These are phyloP conservation scores for Garcia nutans DNA, from an alignment of 345 rosid genomes.

Conservation along the genomic window DNA sequence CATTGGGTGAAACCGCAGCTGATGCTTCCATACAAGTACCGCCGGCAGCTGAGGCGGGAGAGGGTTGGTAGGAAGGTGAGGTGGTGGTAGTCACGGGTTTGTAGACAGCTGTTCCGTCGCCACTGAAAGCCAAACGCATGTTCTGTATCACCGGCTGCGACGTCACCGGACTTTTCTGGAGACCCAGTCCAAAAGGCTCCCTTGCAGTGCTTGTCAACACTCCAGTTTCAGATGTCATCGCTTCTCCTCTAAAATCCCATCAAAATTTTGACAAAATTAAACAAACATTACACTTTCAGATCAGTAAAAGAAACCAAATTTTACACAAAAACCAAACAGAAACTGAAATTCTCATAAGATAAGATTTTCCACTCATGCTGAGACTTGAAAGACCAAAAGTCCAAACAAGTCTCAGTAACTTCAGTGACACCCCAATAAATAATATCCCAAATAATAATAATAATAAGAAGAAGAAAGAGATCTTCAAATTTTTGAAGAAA, in stretches of 20 bases:
- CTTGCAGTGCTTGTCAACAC: slow-evolving; percentile 38
- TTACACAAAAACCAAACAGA: not conserved
- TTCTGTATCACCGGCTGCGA: slow-evolving; percentile 40
- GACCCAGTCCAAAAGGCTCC: slow-evolving; percentile 33
- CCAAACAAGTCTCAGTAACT: slow-evolving; percentile 5
- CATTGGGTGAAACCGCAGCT: slow-evolving; percentile 20
- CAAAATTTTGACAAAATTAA: not conserved
- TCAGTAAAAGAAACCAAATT: not conserved
- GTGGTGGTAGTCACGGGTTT: slow-evolving; percentile 32
- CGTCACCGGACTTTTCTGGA: slow-evolving; percentile 31
- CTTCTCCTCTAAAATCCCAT: slow-evolving; percentile 23
- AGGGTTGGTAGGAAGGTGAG: slow-evolving; percentile 27
- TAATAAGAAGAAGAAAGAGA: not conserved
- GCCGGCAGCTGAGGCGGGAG: slow-evolving; percentile 13
- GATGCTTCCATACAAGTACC: slow-evolving; percentile 22
- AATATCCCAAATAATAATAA: no score
- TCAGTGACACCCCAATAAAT: not conserved
- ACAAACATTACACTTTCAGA: not conserved
- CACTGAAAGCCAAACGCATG: slow-evolving; percentile 51
- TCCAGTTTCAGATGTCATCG: slow-evolving; percentile 57
- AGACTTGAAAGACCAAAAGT: slow-evolving; percentile 4
- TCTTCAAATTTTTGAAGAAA: not conserved
- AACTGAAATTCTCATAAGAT: not conserved
- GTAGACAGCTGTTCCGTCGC: slow-evolving; percentile 50
- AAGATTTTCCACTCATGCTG: not conserved